These are phyloP conservation scores for Daedaleopsis nitida DNA, from an alignment of 768 basidiomycete genomes.

Conservation along the genomic window DNA sequence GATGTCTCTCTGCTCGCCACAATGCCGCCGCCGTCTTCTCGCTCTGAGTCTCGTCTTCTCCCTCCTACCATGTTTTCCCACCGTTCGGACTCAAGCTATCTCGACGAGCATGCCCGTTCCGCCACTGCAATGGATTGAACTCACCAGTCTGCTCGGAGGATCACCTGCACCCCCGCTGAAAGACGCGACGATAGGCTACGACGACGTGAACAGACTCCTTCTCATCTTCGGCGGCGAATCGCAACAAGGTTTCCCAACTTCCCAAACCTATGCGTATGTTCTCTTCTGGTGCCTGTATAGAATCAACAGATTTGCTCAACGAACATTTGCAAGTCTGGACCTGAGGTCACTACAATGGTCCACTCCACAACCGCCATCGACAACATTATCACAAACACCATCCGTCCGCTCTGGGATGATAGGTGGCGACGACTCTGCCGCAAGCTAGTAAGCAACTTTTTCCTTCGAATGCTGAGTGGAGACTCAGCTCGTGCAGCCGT, in stretches of 20 bases:
- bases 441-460: constrained; percentile 68
- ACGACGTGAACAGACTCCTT: constrained; percentile 50
- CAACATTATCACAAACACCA: constrained; percentile 48
- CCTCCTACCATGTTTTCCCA: constrained; percentile 24
- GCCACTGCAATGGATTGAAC: constrained; percentile 72
- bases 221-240: constrained; percentile 81
- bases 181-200: constrained; percentile 69
- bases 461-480: constrained; percentile 4
- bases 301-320: constrained; percentile 1
- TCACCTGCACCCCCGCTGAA: constrained; percentile 64
- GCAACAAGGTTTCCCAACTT: constrained; percentile 57
- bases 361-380: constrained; percentile 49
- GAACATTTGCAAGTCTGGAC: constrained; percentile 50
- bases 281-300: background rate
- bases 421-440: constrained; percentile 70
- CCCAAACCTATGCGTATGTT: constrained; percentile 68
- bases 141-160: constrained; percentile 58
- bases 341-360: constrained; percentile 65
- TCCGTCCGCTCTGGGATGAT: constrained; percentile 66
- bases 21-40: constrained; percentile 16
- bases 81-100: constrained; percentile 46
- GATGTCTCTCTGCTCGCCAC: constrained; percentile 17
- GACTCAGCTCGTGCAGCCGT: constrained; percentile 48
- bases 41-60: constrained; percentile 26
- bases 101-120: constrained; percentile 58